These are phyloP conservation scores for Solioccasus polychromus DNA, from an alignment of 768 basidiomycete genomes.

Conservation along the genomic window DNA sequence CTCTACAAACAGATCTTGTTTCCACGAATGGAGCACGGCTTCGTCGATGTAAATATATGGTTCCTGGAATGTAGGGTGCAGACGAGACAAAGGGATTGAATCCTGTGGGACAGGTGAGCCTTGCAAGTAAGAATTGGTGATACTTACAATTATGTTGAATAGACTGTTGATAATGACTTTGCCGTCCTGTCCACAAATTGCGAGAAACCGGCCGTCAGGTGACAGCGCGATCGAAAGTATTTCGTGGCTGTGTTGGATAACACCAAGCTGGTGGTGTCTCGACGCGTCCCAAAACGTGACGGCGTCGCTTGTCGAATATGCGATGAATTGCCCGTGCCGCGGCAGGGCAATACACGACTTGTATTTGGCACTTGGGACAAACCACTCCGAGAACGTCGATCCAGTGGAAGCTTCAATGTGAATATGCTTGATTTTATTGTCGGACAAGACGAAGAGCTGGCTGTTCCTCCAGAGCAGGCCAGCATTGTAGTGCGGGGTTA, in stretches of 20 bases:
- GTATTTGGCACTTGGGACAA: too few species aligned
- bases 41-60: not conserved
- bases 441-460: too few species aligned
- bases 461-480: too few species aligned
- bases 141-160: not conserved
- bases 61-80: not conserved
- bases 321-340: too few species aligned
- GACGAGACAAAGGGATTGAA: not conserved
- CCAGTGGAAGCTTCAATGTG: too few species aligned
- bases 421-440: too few species aligned
- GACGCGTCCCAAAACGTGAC: too few species aligned
- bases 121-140: too few species aligned
- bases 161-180: not conserved
- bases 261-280: not conserved
- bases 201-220: not conserved
- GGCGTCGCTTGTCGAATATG: too few species aligned
- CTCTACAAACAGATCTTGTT: not conserved
- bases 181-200: not conserved
- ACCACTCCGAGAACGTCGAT: too few species aligned
- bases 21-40: constrained; percentile 1
- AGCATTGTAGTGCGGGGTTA: too few species aligned
- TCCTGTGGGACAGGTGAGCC: not conserved
- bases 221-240: not conserved
- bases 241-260: not conserved
- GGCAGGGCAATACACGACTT: too few species aligned